Conservation (phyloP, 2,329 filamentous ascomycete genomes). For the Cercospora nicotianae region DNA sequence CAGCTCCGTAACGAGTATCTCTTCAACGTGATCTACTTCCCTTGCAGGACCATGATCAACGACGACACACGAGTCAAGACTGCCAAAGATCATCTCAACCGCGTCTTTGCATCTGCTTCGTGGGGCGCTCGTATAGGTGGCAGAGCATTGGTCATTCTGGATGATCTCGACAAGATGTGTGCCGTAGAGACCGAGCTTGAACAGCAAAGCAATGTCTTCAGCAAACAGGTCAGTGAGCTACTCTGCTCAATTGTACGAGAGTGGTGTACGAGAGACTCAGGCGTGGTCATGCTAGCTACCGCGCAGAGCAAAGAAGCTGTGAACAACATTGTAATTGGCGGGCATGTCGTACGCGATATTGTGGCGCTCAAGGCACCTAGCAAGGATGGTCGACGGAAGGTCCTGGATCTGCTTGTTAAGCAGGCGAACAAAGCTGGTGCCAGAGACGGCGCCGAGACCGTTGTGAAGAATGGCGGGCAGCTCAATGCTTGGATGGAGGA, state of each 20-base stretch:
- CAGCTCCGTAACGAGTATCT: constrained; percentile 69
- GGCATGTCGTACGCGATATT: constrained; percentile 90
- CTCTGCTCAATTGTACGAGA: constrained; percentile 80
- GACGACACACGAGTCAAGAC: constrained; percentile 87
- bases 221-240: constrained; percentile 86
- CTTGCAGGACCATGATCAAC: constrained; percentile 82
- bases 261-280: constrained; percentile 75
- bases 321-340: constrained; percentile 85
- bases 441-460: constrained; percentile 14
- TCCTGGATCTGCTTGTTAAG: constrained; percentile 76
- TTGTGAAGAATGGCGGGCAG: constrained; percentile 23
- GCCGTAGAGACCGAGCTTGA: constrained; percentile 92
- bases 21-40: constrained; percentile 81
- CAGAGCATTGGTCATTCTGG: constrained; percentile 78
- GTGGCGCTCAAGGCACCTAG: constrained; percentile 85
- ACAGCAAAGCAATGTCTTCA: constrained; percentile 89
- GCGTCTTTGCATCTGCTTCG: constrained; percentile 82
- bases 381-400: constrained; percentile 80
- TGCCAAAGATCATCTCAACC: constrained; percentile 83
- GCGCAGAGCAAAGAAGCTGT: constrained; percentile 90
- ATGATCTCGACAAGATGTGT: constrained; percentile 90
- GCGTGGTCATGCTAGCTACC: constrained; percentile 84
- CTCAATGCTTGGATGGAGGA: constrained; percentile 69
- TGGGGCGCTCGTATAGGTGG: constrained; percentile 91
- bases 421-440: constrained; percentile 23